Percentiles rank a stretch among this genome's conserved stretches.
Evolutionary conservation across 768 basidiomycete genomes (phyloP).

Genomic region (Phlegmacium glaucopus): DNA sequence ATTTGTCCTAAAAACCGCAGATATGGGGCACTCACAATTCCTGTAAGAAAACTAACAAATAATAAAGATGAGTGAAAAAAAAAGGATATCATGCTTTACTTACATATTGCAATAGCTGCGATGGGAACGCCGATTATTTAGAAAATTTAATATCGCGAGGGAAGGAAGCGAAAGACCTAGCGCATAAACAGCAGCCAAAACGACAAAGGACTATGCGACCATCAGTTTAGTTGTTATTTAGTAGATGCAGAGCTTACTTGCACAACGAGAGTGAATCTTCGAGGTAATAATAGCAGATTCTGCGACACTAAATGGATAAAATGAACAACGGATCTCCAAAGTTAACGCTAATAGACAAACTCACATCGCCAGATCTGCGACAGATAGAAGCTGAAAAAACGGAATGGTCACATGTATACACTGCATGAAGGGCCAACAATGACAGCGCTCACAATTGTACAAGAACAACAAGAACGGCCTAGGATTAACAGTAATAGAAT

Average conservation of each 20-base stretch:
- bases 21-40: constrained; percentile 15
- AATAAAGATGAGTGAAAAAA: neutral
- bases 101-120: constrained; percentile 18
- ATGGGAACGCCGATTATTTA: neutral
- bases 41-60: constrained; percentile 15
- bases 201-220: constrained; percentile 16
- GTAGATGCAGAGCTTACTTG: constrained; percentile 6
- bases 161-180: constrained; percentile 13
- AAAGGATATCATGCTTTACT: constrained; percentile 4
- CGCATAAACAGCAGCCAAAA: constrained; percentile 17
- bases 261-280: constrained; percentile 8
- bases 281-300: constrained; percentile 1
- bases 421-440: neutral
- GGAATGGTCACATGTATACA: neutral
- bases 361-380: constrained; percentile 29
- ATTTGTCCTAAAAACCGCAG: neutral
- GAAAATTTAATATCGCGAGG: neutral
- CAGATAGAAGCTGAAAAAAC: constrained; percentile 24
- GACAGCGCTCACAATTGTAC: constrained; percentile 30
- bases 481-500: no score
- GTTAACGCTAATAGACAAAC: neutral
- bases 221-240: neutral
- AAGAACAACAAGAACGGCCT: constrained; percentile 24
- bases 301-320: neutral
- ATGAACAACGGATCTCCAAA: neutral